Evolutionary conservation across 257 asterid genomes (phyloP), one percentile per base, ranked within the genome.

Genomic region (Solanum ahanhuiri): DNA sequence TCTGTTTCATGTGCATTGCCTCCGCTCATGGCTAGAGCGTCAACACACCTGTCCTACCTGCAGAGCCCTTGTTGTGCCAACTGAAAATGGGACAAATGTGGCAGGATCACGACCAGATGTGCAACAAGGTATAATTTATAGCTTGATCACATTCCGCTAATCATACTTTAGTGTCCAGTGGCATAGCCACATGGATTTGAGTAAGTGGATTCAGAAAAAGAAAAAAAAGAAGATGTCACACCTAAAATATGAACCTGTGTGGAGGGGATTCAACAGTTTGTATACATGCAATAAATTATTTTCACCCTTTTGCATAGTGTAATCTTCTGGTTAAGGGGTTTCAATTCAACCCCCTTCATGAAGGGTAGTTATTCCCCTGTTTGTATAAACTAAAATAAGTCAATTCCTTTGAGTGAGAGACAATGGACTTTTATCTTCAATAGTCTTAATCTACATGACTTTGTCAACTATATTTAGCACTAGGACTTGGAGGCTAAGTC

Each of bases 11-110:
- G 98, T 96, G 73, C 97, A 95, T 89, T 95, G 99, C 92, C 96
- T 96, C 69, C 93, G 99, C 81, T 96, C 99, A 37, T 96, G 99
- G 98, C 89, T 96, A 85, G 98, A 95, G 90, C 94, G 98, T 87
- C 98, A 96, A 84, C 95, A 93, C 85, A 95, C 98, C 37, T 96
- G 99, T 86, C 99, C 99, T 75, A 95, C 98, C 48, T 96, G 99
- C 91, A 95, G 99, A 92, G 99, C 99, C 81, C 97, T 89, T 82
- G 98, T 96, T 84, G 92, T 96, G 71, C 98, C 98, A 64, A 91
- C 97, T 82, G 98, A 93, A 90, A 90, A 90, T 87, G 95, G 92
- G 86, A 84, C 97, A 20, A 81, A 91, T 51, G 63, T 92, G 63
- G 63, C 90, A 89, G 94, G 89, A 89, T 83, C 91, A 18, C 93